Percentiles rank a stretch among this genome's conserved stretches.
Evolutionary conservation across 2,329 filamentous ascomycete genomes (phyloP).

Genomic region (Falciphora oryzae): DNA sequence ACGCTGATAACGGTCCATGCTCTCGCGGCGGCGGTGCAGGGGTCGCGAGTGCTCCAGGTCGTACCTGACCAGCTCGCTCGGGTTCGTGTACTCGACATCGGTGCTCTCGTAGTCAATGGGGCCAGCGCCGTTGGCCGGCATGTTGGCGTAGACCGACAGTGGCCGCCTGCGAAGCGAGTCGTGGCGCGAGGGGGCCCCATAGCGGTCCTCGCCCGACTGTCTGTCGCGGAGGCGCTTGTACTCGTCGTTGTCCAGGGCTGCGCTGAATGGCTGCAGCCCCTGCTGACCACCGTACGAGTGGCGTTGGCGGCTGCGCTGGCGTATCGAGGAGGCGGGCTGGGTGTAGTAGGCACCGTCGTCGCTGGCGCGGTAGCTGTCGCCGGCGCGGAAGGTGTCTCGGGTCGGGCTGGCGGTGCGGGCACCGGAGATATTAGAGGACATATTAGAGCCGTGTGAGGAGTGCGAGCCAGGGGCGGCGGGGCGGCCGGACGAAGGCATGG

Average conservation of each 20-base stretch:
- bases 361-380: constrained; percentile 37
- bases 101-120: constrained; percentile 51
- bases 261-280: constrained; percentile 33
- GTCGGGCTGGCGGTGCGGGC: constrained; percentile 37
- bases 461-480: constrained; percentile 23
- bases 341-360: constrained; percentile 47
- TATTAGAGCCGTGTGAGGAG: constrained; percentile 24
- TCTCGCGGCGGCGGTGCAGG: constrained; percentile 43
- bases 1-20: constrained; percentile 50
- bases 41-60: constrained; percentile 49
- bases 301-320: constrained; percentile 36
- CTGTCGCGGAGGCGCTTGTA: constrained; percentile 43
- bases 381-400: constrained; percentile 32
- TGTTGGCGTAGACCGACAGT: constrained; percentile 37
- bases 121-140: constrained; percentile 36
- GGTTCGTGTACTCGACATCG: constrained; percentile 59
- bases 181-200: constrained; percentile 26
- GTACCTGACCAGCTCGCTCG: constrained; percentile 55
- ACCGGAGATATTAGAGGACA: constrained; percentile 21
- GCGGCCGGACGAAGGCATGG: constrained; percentile 4
- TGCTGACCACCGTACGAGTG: constrained; percentile 20
- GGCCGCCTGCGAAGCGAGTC: constrained; percentile 38
- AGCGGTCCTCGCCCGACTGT: constrained; percentile 29
- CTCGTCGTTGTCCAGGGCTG: constrained; percentile 46
- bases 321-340: constrained; percentile 51